Evolutionary conservation across 2,329 filamentous ascomycete genomes (phyloP).

Genomic region (Aureobasidium sp.): DNA sequence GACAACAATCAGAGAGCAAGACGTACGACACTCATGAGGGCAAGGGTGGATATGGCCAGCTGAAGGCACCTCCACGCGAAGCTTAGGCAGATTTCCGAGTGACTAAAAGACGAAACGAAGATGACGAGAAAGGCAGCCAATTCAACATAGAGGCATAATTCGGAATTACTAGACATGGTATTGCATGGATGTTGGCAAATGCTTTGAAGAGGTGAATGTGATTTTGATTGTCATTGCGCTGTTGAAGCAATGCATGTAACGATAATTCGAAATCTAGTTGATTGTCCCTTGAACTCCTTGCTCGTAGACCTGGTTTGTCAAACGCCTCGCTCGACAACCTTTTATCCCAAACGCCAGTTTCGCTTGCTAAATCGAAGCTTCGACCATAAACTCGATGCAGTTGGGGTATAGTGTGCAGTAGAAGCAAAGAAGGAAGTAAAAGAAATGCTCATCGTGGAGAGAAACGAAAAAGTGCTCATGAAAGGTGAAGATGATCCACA

Average conservation of each 20-base stretch:
- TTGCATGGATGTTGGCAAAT: background rate
- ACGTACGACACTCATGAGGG: slow-evolving; percentile 55
- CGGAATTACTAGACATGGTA: background rate
- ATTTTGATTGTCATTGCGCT: slow-evolving; percentile 10
- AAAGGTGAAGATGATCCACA: slow-evolving; percentile 38
- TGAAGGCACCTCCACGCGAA: slow-evolving; percentile 34
- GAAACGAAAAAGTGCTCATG: slow-evolving; percentile 8
- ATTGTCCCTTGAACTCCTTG: background rate
- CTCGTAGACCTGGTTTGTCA: background rate
- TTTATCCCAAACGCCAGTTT: background rate
- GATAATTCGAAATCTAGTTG: background rate
- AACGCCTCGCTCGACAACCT: slow-evolving; percentile 1
- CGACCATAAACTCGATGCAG: slow-evolving; percentile 9
- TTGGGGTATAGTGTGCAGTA: slow-evolving; percentile 13
- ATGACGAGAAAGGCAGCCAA: background rate
- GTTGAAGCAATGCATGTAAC: slow-evolving; percentile 1
- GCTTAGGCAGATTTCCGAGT: background rate
- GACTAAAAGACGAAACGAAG: background rate
- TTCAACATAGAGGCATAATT: slow-evolving; percentile 5
- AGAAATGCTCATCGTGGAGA: background rate
- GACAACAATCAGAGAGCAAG: slow-evolving; percentile 55
- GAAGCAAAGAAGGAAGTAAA: background rate
- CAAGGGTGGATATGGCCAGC: slow-evolving; percentile 57
- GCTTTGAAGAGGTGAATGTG: background rate
- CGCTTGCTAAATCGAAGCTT: slow-evolving; percentile 4